Percentiles rank a stretch among this genome's conserved stretches.
Conservation (phyloP, 225 moss, liverwort and hornwort genomes). For the Straminergon stramineum region DNA sequence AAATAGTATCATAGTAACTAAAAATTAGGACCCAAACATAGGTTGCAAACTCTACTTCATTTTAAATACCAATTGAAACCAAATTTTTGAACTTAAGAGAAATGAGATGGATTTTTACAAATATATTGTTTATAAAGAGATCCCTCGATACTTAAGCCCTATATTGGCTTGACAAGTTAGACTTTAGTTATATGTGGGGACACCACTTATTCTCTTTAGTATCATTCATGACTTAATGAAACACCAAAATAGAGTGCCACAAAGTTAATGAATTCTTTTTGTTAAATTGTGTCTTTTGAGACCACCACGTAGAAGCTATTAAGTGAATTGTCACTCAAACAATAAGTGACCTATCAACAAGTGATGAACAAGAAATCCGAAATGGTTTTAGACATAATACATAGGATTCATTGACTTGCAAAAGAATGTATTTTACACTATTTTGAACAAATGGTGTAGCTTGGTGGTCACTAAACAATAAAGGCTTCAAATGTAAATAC, state of each 20-base stretch:
- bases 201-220: not conserved
- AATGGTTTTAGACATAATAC: not conserved
- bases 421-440: not conserved
- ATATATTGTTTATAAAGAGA: not conserved
- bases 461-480: too few species aligned
- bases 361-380: not conserved
- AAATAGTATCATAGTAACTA: not conserved
- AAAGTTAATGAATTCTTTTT: not conserved
- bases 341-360: not conserved
- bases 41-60: not conserved
- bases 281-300: not conserved
- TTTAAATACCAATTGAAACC: not conserved
- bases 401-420: not conserved
- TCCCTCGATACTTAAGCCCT: rapidly evolving
- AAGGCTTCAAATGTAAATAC: not conserved
- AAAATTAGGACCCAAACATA: not conserved
- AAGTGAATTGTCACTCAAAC: not conserved
- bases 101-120: not conserved
- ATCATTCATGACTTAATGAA: not conserved
- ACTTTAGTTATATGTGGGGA: not conserved
- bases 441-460: not conserved
- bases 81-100: not conserved
- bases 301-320: too few species aligned
- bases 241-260: not conserved
- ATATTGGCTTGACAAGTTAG: not conserved